Percentiles rank a stretch among this genome's conserved stretches.
phyloP scores from a whole-genome alignment of 306 rosid species.

The Quillaja saponaria region DNA sequence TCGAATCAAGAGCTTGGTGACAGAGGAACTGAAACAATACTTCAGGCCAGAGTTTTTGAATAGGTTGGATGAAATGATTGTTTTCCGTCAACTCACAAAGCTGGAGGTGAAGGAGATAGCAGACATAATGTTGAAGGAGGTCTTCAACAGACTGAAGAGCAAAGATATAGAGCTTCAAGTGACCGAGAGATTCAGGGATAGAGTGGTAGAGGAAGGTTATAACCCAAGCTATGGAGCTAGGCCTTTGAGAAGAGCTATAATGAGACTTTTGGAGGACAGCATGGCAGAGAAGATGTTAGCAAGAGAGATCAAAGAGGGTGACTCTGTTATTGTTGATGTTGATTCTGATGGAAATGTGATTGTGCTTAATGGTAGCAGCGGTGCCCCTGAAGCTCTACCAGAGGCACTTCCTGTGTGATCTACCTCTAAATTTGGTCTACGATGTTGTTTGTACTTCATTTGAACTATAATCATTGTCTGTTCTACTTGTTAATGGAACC shows the following conservation, averaged over 20 bases:
- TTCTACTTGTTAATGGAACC: no score
- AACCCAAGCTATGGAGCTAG: slow-evolving; percentile 98
- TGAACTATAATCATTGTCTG: no score
- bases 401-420: slow-evolving; percentile 58
- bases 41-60: slow-evolving; percentile 92
- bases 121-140: slow-evolving; percentile 92
- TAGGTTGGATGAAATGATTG: slow-evolving; percentile 94
- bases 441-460: background rate
- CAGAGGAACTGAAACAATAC: slow-evolving; percentile 88
- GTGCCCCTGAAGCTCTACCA: slow-evolving; percentile 57
- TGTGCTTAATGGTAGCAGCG: slow-evolving; percentile 78
- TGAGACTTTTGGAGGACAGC: slow-evolving; percentile 96
- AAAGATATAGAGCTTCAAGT: slow-evolving; percentile 88
- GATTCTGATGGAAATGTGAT: slow-evolving; percentile 91
- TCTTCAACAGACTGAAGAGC: slow-evolving; percentile 72
- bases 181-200: slow-evolving; percentile 86
- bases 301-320: slow-evolving; percentile 90
- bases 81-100: slow-evolving; percentile 90
- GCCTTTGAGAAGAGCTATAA: slow-evolving; percentile 92
- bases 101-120: slow-evolving; percentile 94
- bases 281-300: slow-evolving; percentile 99
- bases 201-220: slow-evolving; percentile 93
- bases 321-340: slow-evolving; percentile 85
- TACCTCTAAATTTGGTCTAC: slow-evolving; percentile 1
- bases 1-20: slow-evolving; percentile 89